Evolutionary conservation across 2,329 filamentous ascomycete species (phyloP), one percentile per base, ranked within the genome.

Genomic region (Trichoderma atroviride): DNA sequence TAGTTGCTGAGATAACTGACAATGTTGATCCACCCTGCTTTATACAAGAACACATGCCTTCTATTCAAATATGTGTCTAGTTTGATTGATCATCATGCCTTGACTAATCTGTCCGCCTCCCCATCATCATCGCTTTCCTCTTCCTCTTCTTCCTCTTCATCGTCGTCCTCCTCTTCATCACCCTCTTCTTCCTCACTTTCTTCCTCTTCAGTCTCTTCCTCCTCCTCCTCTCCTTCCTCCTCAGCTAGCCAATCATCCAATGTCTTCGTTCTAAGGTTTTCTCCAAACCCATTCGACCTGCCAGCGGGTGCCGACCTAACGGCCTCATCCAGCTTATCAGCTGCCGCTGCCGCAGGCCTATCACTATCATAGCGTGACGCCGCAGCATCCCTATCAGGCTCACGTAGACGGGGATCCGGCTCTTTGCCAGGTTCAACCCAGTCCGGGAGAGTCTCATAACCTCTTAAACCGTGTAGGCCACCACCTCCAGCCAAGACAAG

Each of bases 191-290:
- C 84, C 0, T 85, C 84, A 0, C 83, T 83, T 0, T 86, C 83
- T 0, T 85, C 85, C 0, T 84, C 84, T 0, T 84, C 84, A 0
- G 83, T 83, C 0, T 86, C 84, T 2, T 84, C 84, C 1, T 84
- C 83, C 2, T 86, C 86, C 4, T 35, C 33, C 33, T 33, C 86
- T 33, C 83, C 84, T 19, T 89, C 87, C 55, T 88, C 89, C 75
- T 93, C 92, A 5, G 91, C 93, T 69, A 98, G 83, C 94, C 96
- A 98, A 78, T 97, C 93, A 81, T 98, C 94, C 71, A 99, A 82
- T 24, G 91, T 93, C 86, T 97, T 97, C 52, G 88, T 88, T 63
- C 86, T 85, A 1, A 84, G 78, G 13, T 80, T 83, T 60, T 89
- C 89, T 5, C 81, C 79, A 16, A 80, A 72, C 0, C 82, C 87